Conservation (phyloP, 805 yeast genomes). For the Groenewaldozyma salmanticensis region DNA sequence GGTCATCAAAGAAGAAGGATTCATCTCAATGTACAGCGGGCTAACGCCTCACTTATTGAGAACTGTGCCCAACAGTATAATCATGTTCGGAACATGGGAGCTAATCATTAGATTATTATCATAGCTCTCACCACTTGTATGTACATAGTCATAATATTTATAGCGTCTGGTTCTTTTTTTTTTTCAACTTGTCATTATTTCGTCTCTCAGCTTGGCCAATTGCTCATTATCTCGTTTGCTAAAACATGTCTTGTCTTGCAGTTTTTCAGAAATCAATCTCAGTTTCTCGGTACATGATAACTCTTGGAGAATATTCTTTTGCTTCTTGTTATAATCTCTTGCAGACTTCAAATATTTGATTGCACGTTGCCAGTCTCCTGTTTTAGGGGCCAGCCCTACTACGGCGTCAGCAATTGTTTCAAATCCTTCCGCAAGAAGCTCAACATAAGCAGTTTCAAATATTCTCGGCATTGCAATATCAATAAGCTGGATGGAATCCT, state of each 20-base stretch:
- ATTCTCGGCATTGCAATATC: slow-evolving; percentile 36
- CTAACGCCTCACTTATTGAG: slow-evolving; percentile 92
- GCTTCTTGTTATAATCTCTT: neutral
- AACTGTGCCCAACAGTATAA: slow-evolving; percentile 95
- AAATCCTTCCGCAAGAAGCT: slow-evolving; percentile 32
- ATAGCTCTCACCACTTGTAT: neutral
- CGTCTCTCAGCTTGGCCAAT: no score
- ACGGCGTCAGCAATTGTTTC: slow-evolving; percentile 26
- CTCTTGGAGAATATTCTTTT: neutral
- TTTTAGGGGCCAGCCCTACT: slow-evolving; percentile 10
- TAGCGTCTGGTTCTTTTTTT: neutral
- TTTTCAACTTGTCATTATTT: neutral
- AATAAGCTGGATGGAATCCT: slow-evolving; percentile 38
- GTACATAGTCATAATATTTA: neutral
- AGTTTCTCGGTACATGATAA: neutral
- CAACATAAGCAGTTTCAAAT: slow-evolving; percentile 32
- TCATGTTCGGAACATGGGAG: slow-evolving; percentile 99
- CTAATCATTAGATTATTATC: slow-evolving; percentile 33
- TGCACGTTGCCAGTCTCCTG: neutral
- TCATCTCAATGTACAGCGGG: slow-evolving; percentile 92
- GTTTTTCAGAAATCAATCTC: neutral
- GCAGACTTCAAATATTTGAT: neutral
- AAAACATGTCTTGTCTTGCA: neutral
- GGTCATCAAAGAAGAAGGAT: slow-evolving; percentile 86
- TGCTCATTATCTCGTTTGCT: no score